Percentiles rank a stretch among this genome's conserved stretches.
Evolutionary conservation across 148 eudicot genomes (phyloP).

Genomic region (Heliamphora exappendiculata): DNA sequence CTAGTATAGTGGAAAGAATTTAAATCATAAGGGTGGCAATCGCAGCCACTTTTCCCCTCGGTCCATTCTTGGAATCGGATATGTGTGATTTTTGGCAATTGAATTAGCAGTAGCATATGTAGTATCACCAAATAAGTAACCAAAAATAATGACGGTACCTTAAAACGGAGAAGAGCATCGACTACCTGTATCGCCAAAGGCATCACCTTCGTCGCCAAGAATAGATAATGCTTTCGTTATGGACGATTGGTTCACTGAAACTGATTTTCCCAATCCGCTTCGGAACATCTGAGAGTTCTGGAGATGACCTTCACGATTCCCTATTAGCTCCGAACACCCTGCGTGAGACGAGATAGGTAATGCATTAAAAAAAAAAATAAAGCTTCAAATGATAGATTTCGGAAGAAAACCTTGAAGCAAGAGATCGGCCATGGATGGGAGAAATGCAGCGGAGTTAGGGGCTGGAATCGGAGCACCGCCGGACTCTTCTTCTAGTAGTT

Average conservation of each 20-base stretch:
- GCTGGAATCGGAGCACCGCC: slow-evolving; percentile 11
- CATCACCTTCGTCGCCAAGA: slow-evolving; percentile 29
- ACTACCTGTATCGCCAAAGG: slow-evolving; percentile 17
- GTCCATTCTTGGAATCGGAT: too few relatives aligned
- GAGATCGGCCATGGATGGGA: slow-evolving; percentile 73
- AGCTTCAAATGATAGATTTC: not conserved
- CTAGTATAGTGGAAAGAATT: too few relatives aligned
- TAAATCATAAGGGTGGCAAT: too few relatives aligned
- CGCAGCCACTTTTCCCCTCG: too few relatives aligned
- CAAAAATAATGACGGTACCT: not conserved
- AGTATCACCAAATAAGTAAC: not conserved
- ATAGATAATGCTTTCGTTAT: slow-evolving; percentile 44
- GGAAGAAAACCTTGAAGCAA: slow-evolving; percentile 43
- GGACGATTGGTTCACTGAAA: slow-evolving; percentile 43
- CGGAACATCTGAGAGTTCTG: slow-evolving; percentile 34
- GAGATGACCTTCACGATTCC: slow-evolving; percentile 11
- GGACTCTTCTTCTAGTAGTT: slow-evolving; percentile 10
- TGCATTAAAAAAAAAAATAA: not conserved
- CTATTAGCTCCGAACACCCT: slow-evolving; percentile 50
- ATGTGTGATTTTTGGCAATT: not conserved
- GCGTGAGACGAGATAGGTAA: not conserved
- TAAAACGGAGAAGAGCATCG: not conserved
- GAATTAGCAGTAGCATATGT: not conserved
- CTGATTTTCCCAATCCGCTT: slow-evolving; percentile 56
- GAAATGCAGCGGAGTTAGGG: slow-evolving; percentile 17